Conservation (phyloP, 2,329 filamentous ascomycete genomes). For the Aspergillus ochraceoroseus region DNA sequence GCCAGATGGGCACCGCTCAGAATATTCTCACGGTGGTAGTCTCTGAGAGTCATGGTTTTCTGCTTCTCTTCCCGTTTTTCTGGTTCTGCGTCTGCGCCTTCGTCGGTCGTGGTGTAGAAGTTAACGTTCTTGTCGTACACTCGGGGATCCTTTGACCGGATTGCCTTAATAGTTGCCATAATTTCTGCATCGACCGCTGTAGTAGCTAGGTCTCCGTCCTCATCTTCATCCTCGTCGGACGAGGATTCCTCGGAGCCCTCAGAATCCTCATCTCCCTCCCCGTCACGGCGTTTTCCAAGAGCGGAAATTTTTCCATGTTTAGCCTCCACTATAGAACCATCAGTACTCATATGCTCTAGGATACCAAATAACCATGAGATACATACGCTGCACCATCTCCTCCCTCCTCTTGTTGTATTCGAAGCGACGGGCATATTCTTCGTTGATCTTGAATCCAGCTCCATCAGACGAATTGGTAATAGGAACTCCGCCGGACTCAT, state of each 20-base stretch:
- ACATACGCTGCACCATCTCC: constrained; percentile 59
- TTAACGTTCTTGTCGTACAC: constrained; percentile 76
- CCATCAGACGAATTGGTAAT: constrained; percentile 30
- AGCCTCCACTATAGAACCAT: constrained; percentile 65
- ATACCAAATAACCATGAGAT: background rate
- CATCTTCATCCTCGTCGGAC: constrained; percentile 74
- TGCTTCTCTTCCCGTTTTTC: constrained; percentile 56
- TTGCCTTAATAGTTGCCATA: constrained; percentile 76
- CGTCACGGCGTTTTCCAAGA: constrained; percentile 37
- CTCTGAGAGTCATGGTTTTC: constrained; percentile 77
- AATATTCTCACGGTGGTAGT: constrained; percentile 92
- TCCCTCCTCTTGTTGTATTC: constrained; percentile 98
- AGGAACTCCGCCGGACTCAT: constrained; percentile 40
- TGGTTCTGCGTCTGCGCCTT: constrained; percentile 41
- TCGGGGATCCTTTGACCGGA: constrained; percentile 82
- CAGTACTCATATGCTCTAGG: constrained; percentile 1
- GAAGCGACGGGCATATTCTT: constrained; percentile 81
- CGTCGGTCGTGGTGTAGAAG: constrained; percentile 68
- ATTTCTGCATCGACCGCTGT: constrained; percentile 82
- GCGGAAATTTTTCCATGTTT: constrained; percentile 61
- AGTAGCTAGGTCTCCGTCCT: constrained; percentile 80
- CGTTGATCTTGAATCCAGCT: constrained; percentile 70
- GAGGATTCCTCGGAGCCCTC: constrained; percentile 62
- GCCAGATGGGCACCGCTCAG: constrained; percentile 64
- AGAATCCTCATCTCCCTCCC: constrained; percentile 48